A percentile compares a stretch with the other conserved stretches of the same genome.
Evolutionary conservation across 129 eudicot species (phyloP).

Genomic region (Arctium lappa): DNA sequence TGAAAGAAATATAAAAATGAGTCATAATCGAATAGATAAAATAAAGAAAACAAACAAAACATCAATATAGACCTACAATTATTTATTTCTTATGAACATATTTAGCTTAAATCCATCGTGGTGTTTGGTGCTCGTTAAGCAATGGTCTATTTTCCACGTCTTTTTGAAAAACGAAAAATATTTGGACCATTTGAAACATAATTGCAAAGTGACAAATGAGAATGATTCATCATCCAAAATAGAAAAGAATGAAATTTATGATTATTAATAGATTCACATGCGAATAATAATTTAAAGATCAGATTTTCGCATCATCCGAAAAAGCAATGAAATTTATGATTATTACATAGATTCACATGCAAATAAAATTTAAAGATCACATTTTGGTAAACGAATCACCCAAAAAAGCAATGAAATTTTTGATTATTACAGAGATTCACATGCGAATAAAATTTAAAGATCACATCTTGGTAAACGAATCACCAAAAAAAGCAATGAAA

Average conservation of each 20-base stretch:
- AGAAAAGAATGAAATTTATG: neutral
- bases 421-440: no score
- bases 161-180: neutral
- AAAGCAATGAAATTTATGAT: no score
- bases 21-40: neutral
- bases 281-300: neutral
- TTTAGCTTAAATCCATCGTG: neutral
- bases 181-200: neutral
- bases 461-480: no score
- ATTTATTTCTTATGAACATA: neutral
- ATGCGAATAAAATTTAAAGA: no score
- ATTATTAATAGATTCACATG: neutral
- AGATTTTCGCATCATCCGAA: no score
- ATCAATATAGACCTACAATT: neutral
- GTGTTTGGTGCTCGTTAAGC: neutral
- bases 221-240: neutral
- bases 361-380: no score
- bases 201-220: neutral
- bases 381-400: no score
- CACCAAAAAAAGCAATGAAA: no score
- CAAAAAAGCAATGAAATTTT: no score
- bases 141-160: constrained; percentile 6
- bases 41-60: neutral
- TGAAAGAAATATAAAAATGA: no score
- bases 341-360: no score